Percentiles rank a stretch among this genome's conserved stretches.
Evolutionary conservation across 2,329 filamentous ascomycete species (phyloP).

Genomic region (Venturia aucupariae): DNA sequence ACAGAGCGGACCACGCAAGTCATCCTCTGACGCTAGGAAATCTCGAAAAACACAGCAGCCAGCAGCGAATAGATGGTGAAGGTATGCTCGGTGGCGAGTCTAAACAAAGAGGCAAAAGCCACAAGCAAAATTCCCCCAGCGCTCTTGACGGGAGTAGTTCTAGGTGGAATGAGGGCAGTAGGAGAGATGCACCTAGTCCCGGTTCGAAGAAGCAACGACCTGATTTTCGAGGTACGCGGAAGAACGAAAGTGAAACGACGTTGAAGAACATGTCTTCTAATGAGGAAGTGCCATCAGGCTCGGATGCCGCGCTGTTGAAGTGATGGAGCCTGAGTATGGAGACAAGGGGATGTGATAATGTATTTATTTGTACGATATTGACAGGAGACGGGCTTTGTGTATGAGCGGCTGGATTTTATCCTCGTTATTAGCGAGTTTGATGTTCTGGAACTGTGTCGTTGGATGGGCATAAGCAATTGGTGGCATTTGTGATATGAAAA

Average conservation of each 20-base stretch:
- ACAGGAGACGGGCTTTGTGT: neutral
- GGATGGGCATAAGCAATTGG: neutral
- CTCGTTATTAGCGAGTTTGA: conserved; percentile 1
- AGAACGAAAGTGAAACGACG: neutral
- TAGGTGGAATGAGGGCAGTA: neutral
- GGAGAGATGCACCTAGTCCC: neutral
- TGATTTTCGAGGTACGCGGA: neutral
- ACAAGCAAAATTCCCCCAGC: neutral
- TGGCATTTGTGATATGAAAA: neutral
- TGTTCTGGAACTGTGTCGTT: neutral
- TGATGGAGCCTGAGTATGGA: neutral
- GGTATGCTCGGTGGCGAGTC: neutral
- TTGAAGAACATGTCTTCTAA: conserved; percentile 6
- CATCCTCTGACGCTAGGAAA: conserved; percentile 10
- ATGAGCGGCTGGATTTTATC: neutral
- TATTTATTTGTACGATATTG: neutral
- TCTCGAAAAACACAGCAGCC: conserved; percentile 5
- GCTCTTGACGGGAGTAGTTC: neutral
- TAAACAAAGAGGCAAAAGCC: neutral
- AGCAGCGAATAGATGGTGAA: conserved; percentile 7
- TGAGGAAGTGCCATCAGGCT: neutral
- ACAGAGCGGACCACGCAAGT: conserved; percentile 5
- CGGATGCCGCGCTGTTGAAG: neutral
- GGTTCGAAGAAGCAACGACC: neutral
- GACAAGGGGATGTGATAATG: neutral